Percentiles rank a stretch among this genome's conserved stretches.
Conservation (phyloP, 2,329 filamentous ascomycete genomes). For the Tolypocladium album region DNA sequence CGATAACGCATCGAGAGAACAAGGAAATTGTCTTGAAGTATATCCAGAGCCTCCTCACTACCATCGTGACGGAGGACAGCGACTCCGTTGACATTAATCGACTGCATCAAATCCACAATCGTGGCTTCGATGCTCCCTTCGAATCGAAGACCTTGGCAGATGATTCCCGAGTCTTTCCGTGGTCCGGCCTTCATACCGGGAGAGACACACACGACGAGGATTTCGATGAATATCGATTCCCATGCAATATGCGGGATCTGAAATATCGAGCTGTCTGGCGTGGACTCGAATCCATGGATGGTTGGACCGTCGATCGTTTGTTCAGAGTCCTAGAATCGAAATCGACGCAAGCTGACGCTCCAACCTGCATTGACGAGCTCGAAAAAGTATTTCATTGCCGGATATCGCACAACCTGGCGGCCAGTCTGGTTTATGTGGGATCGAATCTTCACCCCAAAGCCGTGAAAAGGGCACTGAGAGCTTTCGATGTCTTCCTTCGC, state of each 20-base stretch:
- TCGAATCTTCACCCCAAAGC: slow-evolving; percentile 2
- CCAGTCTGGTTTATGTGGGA: slow-evolving; percentile 17
- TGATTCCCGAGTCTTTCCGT: slow-evolving; percentile 12
- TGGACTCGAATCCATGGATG: slow-evolving; percentile 8
- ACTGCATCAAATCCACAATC: not conserved
- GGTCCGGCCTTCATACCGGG: slow-evolving; percentile 6
- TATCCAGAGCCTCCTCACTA: slow-evolving; percentile 11
- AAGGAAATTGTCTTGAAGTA: slow-evolving; percentile 7
- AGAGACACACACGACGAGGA: not conserved
- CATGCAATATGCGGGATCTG: slow-evolving; percentile 7
- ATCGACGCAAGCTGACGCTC: not conserved
- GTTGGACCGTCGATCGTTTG: slow-evolving; percentile 1
- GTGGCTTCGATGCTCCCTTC: not conserved
- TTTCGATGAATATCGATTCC: slow-evolving; percentile 13
- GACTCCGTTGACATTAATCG: slow-evolving; percentile 2
- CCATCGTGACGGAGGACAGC: slow-evolving; percentile 10
- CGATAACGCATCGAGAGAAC: slow-evolving; percentile 8
- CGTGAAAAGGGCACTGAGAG: slow-evolving; percentile 7
- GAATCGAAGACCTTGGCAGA: slow-evolving; percentile 11
- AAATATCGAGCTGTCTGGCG: slow-evolving; percentile 14
- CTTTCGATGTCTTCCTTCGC: slow-evolving; percentile 10
- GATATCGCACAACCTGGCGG: slow-evolving; percentile 16
- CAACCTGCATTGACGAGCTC: slow-evolving; percentile 3
- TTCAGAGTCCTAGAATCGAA: not conserved
- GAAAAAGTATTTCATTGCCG: slow-evolving; percentile 8